Base-by-base conservation (phyloP, 306 rosid species). In the Potentilla sterilis region DNA sequence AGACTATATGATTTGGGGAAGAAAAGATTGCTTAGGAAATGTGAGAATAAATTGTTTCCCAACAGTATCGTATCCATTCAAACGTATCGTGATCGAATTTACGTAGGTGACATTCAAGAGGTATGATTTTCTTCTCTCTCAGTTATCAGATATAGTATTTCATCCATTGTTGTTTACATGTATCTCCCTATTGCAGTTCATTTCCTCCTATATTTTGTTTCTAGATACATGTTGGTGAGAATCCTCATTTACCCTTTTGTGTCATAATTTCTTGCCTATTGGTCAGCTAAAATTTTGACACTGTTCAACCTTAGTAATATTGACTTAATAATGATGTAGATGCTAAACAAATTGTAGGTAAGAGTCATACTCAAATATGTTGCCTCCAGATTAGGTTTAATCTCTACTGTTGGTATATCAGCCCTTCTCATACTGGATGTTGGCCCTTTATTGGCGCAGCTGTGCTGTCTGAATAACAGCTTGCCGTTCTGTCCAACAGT, bases 1-100 rank as follows among this genome's bases (percentile, higher is more conserved):
- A 88, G 97, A 77, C 78, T 95, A 40, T 95, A 95, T 83, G 97
- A 95, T 88, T 86, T 95, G 91, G 99, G 99, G n/a, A 95, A 95
- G 78, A 88, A 83, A 75, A 84, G 93, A 59, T 80, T 92, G 80
- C 89, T 95, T 59, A 89, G 97, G 40, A 95, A 95, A 78, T 95
- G 97, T 75, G 99, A 95, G 83, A 95, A 95, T 81, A 95, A 95
- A 86, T 86, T 90, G 81, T 95, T 95, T 81, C 99, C 99, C 18
- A 95, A 83, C 76, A 64, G 92, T 57, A 90, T 95, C 69, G 81
- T 85, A 52, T 90, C 99, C 54, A 92, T 95, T 77, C 97, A 95
- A 41, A 88, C 97, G 9, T 92, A 95, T 74, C 99, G 96, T 14
- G 99, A 95, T 87, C 88, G 99, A 44, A 90, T 95, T 76, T 95